Evolutionary conservation across 1,284 basidiomycete genomes (phyloP).

Genomic region (Cerioporus squamosus): DNA sequence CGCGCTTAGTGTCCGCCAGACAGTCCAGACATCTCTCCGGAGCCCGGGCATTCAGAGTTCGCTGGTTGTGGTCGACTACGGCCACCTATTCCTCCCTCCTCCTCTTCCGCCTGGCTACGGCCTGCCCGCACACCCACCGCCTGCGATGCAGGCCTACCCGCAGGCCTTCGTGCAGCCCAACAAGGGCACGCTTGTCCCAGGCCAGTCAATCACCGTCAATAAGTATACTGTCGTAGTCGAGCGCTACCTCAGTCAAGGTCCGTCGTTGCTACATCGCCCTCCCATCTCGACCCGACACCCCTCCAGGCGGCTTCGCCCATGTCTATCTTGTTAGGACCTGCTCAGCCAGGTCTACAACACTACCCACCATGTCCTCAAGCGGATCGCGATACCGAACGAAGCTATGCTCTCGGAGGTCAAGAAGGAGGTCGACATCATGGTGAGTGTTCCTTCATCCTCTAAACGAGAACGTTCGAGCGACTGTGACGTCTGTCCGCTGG

Average conservation of each 20-base stretch:
- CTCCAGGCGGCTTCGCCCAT: conserved; percentile 94
- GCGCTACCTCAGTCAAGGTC: conserved; percentile 93
- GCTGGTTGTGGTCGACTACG: conserved; percentile 21
- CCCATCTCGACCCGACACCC: conserved; percentile 16
- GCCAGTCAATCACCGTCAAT: conserved; percentile 91
- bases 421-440: conserved; percentile 99
- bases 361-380: conserved; percentile 96
- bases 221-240: conserved; percentile 88
- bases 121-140: conserved; percentile 27
- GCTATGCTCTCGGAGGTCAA: conserved; percentile 92
- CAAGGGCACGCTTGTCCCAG: conserved; percentile 74
- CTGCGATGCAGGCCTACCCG: conserved; percentile 38
- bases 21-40: too few species aligned
- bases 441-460: conserved; percentile 43
- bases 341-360: conserved; percentile 86
- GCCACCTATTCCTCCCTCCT: conserved; percentile 13
- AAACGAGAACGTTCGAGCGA: too few species aligned
- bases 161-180: conserved; percentile 37
- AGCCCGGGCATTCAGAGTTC: too few species aligned
- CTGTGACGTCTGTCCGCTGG: too few species aligned
- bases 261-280: conserved; percentile 22
- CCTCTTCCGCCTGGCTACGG: conserved; percentile 11
- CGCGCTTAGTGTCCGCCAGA: too few species aligned
- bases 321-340: conserved; percentile 95
- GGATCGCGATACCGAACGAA: conserved; percentile 93